Evolutionary conservation across 805 yeast genomes (phyloP), one percentile per base, ranked within the genome.

Genomic region (Kuraishia hungarica): DNA sequence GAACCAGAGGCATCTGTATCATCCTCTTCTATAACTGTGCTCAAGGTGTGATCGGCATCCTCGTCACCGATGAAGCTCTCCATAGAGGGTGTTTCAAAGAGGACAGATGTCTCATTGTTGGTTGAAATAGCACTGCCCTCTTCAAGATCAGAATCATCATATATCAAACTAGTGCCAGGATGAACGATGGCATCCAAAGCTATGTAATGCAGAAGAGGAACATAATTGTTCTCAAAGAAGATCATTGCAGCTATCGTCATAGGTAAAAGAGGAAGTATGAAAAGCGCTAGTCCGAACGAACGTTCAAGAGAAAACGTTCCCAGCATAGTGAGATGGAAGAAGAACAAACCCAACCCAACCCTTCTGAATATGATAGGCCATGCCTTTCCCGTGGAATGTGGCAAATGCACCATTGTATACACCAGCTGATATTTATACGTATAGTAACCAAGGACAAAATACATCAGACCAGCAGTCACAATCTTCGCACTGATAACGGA

Each of bases 351-450:
- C 29, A 82, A 63, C 55, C 82, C 75, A 29, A 81, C 71, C 53
- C 87, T 66, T 55, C 83, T 70, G 59, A 81, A 81, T 6, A 82
- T 80, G 68, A 82, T 78, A 2, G 85, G 85, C 87, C 87, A 82
- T 2, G 80, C 84, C 61, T 81, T 81, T 4, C 87, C 87, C 0
- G 87, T 82, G 15, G 85, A 80, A 64, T 82, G 86, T 23, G 81
- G 84, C 0, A 85, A 83, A 60, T 82, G 87, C 24, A 82, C 84
- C 72, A 76, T 78, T 56, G 82, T 77, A 65, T 81, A 82, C 19
- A 81, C 76, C 58, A 82, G 69, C 69, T 82, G 87, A 61, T 82
- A 82, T 66, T 82, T 82, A 67, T 81, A 82, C 15, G 80, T 83
- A 61, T 79, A 82, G 61, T 75, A 81, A 0, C 86, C 87, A 39